Evolutionary conservation across 495 filamentous ascomycete species (phyloP).

Genomic region (Glonium stellatum): DNA sequence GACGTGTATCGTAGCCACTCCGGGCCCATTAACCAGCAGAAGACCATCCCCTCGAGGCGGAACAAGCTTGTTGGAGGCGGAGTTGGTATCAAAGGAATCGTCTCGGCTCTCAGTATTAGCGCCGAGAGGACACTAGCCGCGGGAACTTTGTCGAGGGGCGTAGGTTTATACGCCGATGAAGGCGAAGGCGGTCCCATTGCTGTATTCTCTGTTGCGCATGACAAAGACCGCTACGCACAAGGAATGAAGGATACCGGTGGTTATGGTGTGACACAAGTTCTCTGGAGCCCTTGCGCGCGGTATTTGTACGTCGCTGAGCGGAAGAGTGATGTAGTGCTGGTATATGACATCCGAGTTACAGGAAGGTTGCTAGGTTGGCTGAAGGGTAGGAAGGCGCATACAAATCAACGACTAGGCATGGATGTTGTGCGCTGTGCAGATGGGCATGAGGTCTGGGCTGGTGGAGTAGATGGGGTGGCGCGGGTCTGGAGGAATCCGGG

Average conservation of each 20-base stretch:
- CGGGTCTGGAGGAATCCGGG: conserved; percentile 60
- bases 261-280: conserved; percentile 62
- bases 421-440: conserved; percentile 49
- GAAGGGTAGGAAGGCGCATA: conserved; percentile 61
- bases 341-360: conserved; percentile 78
- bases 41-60: conserved; percentile 58
- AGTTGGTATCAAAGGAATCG: conserved; percentile 75
- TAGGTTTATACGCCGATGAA: conserved; percentile 69
- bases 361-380: conserved; percentile 63
- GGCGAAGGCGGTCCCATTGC: conserved; percentile 60
- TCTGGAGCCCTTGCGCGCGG: conserved; percentile 79
- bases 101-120: conserved; percentile 57
- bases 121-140: conserved; percentile 60
- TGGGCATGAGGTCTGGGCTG: conserved; percentile 77
- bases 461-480: conserved; percentile 70
- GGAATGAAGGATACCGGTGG: conserved; percentile 45
- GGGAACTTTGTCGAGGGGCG: conserved; percentile 68
- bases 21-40: conserved; percentile 54
- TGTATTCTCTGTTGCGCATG: conserved; percentile 50
- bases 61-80: conserved; percentile 52
- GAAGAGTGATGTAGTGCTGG: conserved; percentile 59
- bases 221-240: background rate
- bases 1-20: conserved; percentile 62
- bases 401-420: conserved; percentile 69
- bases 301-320: conserved; percentile 88